Evolutionary conservation across 257 asterid species (phyloP).

Genomic region (Primulina huaijiensis): DNA sequence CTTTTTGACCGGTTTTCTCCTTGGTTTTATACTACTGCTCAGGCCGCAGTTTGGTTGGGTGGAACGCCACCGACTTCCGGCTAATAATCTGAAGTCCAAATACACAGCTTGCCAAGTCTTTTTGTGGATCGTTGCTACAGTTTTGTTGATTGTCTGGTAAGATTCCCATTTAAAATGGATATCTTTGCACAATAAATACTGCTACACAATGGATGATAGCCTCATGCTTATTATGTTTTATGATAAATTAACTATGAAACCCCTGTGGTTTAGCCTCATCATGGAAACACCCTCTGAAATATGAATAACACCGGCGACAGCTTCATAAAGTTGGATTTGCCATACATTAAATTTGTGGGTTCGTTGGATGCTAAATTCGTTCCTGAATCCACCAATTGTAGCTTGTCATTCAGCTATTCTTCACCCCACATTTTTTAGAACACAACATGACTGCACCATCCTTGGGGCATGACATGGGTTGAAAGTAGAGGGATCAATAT

Average conservation of each 20-base stretch:
- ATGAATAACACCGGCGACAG: background rate
- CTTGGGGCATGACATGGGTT: background rate
- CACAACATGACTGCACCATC: background rate
- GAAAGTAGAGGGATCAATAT: background rate
- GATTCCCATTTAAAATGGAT: conserved; percentile 21
- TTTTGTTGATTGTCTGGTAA: conserved; percentile 66
- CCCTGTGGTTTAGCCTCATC: background rate
- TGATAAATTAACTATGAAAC: background rate
- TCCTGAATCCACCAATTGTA: background rate
- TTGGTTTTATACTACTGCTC: conserved; percentile 65
- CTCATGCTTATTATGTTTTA: background rate
- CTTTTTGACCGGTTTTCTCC: conserved; percentile 70
- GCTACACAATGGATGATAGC: background rate
- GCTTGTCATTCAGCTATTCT: background rate
- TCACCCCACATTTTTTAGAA: background rate
- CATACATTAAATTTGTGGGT: background rate
- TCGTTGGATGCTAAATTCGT: background rate
- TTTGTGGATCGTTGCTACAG: conserved; percentile 41
- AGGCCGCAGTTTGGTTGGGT: conserved; percentile 89
- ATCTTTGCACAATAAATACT: background rate
- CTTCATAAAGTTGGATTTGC: background rate
- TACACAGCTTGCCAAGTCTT: conserved; percentile 57
- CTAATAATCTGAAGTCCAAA: conserved; percentile 61
- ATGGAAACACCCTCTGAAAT: background rate
- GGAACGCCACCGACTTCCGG: conserved; percentile 51